Evolutionary conservation across 768 basidiomycete species (phyloP), one percentile per base, ranked within the genome.

Genomic region (Mrakia gelida): DNA sequence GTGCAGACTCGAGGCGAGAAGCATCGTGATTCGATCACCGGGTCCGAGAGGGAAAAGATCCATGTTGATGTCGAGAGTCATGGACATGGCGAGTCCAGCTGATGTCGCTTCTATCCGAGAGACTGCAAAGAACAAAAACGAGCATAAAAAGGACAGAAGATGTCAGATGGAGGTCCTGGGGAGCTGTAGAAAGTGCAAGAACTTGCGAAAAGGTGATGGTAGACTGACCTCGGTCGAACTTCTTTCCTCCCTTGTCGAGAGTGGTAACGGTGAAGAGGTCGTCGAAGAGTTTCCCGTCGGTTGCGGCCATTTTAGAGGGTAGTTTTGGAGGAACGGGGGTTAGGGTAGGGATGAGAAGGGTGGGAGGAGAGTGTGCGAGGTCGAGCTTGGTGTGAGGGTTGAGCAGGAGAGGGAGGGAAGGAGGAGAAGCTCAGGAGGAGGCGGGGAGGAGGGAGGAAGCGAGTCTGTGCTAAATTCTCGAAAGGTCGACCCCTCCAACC

Each of bases 41-140:
- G 85, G 82, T 65, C 87, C 81, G 43, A 98, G 86, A 7, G 92
- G 91, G 81, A 95, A 93, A 16, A 99, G 87, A 83, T 99, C 97
- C 81, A 90, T 87, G 84, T 98, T 97, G 79, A 93, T 94, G 86
- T 99, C 97, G 79, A 99, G 88, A 30, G 93, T 93, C 81, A 98
- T 86, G 82, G 91, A 88, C 94, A 98, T 97, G 82, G 91, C 90
- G 82, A 92, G 92, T 85, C 94, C 94, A 86, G 92, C 91, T 10
- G 94, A 96, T 81, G 90, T 90, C 38, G 91, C 95, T 82, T 91
- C 90, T 71, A 98, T 88, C 45, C 97, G 90, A 32, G 96, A 96
- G 52, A 99, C 97, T 98, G 84, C 34, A 72, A 32, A 2, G 61
- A 45, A 5, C 15, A 6, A 45, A 18, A 16, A 68, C 23, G 73